Evolutionary conservation across 139 green algal species (phyloP).

Genomic region (Eudorina sp.): DNA sequence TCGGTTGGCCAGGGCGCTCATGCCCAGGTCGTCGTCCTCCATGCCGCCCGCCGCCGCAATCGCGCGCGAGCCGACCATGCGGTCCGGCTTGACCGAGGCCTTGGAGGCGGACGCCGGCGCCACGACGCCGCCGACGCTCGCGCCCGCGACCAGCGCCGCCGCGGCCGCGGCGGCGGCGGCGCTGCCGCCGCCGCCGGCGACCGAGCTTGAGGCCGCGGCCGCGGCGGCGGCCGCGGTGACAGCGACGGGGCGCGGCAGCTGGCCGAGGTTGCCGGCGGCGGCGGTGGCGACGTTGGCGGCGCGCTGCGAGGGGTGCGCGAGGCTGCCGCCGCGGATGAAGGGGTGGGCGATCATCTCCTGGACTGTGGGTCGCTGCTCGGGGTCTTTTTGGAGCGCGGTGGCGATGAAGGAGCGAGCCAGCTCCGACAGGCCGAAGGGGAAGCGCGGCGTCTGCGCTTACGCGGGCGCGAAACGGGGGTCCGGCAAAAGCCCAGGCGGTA

Average conservation of each 20-base stretch:
- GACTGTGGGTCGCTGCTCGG: constrained; percentile 60
- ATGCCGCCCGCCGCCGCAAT: constrained; percentile 23
- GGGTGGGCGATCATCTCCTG: constrained; percentile 54
- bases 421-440: constrained; percentile 63
- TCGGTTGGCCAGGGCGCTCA: constrained; percentile 21
- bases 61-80: not conserved
- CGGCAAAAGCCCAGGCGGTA: no score
- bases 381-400: constrained; percentile 70
- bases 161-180: not conserved
- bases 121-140: not conserved
- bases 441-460: constrained; percentile 33
- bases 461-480: no score
- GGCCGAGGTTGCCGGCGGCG: not conserved
- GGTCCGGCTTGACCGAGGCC: not conserved
- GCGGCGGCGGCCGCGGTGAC: not conserved
- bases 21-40: constrained; percentile 34
- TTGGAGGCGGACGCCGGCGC: not conserved
- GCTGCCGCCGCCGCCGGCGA: not conserved
- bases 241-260: not conserved
- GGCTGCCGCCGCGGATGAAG: constrained; percentile 17
- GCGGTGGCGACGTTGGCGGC: constrained; percentile 4
- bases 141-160: not conserved
- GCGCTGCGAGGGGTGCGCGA: not conserved
- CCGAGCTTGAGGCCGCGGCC: not conserved
- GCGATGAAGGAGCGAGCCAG: constrained; percentile 68